Evolutionary conservation across 306 rosid genomes (phyloP), one percentile per base, ranked within the genome.

Genomic region (Myrica gale): DNA sequence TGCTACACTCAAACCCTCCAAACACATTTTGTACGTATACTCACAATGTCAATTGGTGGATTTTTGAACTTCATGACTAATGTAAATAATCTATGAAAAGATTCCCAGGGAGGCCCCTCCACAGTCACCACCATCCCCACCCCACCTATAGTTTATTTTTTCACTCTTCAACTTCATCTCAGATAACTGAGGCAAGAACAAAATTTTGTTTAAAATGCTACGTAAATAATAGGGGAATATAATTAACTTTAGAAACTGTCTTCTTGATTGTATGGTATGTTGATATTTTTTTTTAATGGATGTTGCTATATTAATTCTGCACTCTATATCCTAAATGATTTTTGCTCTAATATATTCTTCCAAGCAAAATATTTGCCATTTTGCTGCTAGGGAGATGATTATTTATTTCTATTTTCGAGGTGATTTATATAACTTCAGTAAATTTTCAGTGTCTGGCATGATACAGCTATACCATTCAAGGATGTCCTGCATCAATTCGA

Each of bases 401-500:
- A 32, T 32, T 32, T 32, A 32, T 32, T 32, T 32, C 37, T 32
- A 32, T 32, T 32, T 32, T 32, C 37, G 0, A 32, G 37, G 2
- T 32, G 37, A 54, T 76, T 61, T 5, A 48, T 47, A 12, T 63
- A 3, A 75, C 58, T 2, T 75, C 46, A 44, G 9, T 0, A 71
- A 42, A 68, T 51, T 21, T 70, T 44, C 85, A 94, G 98, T 82
- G 98, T 94, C 79, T 94, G 98, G 97, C 95, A 94, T 76, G 98
- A 92, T 79, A 94, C 98, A 60, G 92, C 98, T 69, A 86, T 94
- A 76, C 84, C 83, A 67, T 94, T 87, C 76, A 83, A 81, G 72
- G 90, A 94, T 50, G 97, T 94, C 81, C 80, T 92, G 82, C 84
- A 84, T 76, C 86, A 94, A 74, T 92, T 92, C 76, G 98, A 92